Evolutionary conservation across 208 protist species (phyloP).

Genomic region (Phytomonas sp.): DNA sequence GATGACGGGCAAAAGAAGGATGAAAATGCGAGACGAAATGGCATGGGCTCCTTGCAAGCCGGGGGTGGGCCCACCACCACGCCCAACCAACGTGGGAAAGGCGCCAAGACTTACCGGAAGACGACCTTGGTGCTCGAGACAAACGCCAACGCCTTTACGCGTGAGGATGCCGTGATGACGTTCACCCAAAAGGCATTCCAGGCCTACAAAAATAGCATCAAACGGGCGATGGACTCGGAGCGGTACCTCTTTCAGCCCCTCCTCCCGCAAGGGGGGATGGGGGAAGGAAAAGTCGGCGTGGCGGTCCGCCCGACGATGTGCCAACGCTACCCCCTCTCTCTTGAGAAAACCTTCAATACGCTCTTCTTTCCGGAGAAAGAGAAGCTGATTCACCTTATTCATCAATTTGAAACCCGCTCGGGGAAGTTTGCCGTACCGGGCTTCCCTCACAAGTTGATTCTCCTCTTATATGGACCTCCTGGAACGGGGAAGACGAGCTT

Average conservation of each 20-base stretch:
- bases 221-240: slow-evolving; percentile 11
- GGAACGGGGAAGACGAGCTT: slow-evolving; percentile 93
- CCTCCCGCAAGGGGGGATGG: neutral
- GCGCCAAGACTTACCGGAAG: neutral
- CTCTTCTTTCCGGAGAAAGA: slow-evolving; percentile 88
- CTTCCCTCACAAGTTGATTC: slow-evolving; percentile 79
- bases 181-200: slow-evolving; percentile 22
- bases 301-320: slow-evolving; percentile 25
- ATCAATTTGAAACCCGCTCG: slow-evolving; percentile 64
- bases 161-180: slow-evolving; percentile 7
- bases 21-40: neutral
- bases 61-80: too few species aligned
- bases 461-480: slow-evolving; percentile 91
- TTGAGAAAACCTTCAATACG: slow-evolving; percentile 82
- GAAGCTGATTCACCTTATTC: slow-evolving; percentile 64
- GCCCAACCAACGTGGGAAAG: neutral
- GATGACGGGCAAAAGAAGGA: slow-evolving; percentile 1
- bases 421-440: slow-evolving; percentile 84
- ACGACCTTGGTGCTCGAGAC: slow-evolving; percentile 10
- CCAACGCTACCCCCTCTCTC: slow-evolving; percentile 60
- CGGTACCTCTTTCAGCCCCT: slow-evolving; percentile 71
- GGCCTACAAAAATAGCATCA: slow-evolving; percentile 44
- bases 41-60: neutral
- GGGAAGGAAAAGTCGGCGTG: slow-evolving; percentile 3
- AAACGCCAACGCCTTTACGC: slow-evolving; percentile 9